Evolutionary conservation across 2,329 filamentous ascomycete species (phyloP).

Genomic region (Alternaria sp.): DNA sequence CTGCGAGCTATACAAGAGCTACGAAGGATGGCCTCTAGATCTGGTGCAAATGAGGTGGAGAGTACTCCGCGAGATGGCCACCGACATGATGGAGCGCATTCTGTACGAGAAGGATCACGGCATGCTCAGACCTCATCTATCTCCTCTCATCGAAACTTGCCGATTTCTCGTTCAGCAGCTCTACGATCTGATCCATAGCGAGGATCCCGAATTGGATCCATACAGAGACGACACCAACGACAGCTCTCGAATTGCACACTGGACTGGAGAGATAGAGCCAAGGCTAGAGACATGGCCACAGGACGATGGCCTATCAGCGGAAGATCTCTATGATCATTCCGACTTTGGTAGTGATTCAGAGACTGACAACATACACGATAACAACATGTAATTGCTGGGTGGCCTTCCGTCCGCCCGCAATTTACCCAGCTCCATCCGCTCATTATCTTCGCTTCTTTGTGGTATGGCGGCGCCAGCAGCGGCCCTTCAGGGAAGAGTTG

Average conservation of each 20-base stretch:
- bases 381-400: conserved; percentile 13
- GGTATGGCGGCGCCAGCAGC: background rate
- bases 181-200: conserved; percentile 20
- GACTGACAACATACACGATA: conserved; percentile 33
- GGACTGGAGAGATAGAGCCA: conserved; percentile 29
- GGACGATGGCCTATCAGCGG: conserved; percentile 40
- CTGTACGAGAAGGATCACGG: conserved; percentile 30
- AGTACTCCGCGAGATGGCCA: conserved; percentile 21
- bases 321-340: conserved; percentile 43
- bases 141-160: conserved; percentile 32
- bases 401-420: background rate
- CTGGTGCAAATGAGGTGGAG: conserved; percentile 30
- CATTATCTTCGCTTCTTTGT: background rate
- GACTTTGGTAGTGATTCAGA: conserved; percentile 49
- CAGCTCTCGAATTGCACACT: conserved; percentile 29
- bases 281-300: conserved; percentile 31
- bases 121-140: conserved; percentile 30
- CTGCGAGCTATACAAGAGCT: conserved; percentile 30
- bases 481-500: background rate
- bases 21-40: conserved; percentile 20
- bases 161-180: conserved; percentile 28
- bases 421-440: background rate
- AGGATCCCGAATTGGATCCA: conserved; percentile 27
- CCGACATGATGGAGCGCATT: conserved; percentile 30
- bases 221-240: conserved; percentile 32